Evolutionary conservation across 371 early-diverging fungal genomes (phyloP), one percentile per base, ranked within the genome.

Genomic region (Cokeromyces recurvatus): DNA sequence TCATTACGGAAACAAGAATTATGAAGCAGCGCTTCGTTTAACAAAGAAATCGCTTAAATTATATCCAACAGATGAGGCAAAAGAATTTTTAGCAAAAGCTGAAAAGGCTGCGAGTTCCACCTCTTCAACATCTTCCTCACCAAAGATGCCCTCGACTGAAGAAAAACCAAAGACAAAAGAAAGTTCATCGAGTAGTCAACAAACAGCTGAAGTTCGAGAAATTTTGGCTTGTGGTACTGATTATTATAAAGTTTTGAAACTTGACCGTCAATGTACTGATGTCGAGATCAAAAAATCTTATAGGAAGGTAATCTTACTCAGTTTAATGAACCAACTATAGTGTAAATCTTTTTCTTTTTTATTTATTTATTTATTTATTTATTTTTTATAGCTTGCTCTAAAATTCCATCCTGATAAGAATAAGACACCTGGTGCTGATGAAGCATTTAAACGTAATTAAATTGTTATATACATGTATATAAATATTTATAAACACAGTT

Each of bases 351-450:
- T 19, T 14, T 45, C 12, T 29, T 36, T 11, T 15, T 35, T 17
- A 41, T 37, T 4, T 10, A 41, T 11, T 29, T 29, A 5, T 8
- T 17, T 19, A 15, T n/a, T 27, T 17, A 11, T 20, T 21, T 38
- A 16, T 20, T 34, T 1, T 19, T 4, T 2, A 16, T 68, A 90
- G 89, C 73, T 96, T 39, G 98, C 98, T 19, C 73, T 94, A 37
- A 88, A 88, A 62, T 97, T 92, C 66, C 99, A 99, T 69, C 99
- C 99, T 1, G 98, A 98, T 65, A 98, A 95, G 64, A 96, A 98
- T 62, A 79, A 77, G 4, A 94, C 98, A 3, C 91, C 97, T 16
- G 97, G 96, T 24, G 94, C 98, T 9, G 95, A 94, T 48, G 97
- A 95, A 62, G 98, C 96, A 2, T 96, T 97, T 67, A 96, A 97